Base-by-base conservation (phyloP, 2,329 filamentous ascomycete genomes). In the Aspergillus transmontanensis region DNA sequence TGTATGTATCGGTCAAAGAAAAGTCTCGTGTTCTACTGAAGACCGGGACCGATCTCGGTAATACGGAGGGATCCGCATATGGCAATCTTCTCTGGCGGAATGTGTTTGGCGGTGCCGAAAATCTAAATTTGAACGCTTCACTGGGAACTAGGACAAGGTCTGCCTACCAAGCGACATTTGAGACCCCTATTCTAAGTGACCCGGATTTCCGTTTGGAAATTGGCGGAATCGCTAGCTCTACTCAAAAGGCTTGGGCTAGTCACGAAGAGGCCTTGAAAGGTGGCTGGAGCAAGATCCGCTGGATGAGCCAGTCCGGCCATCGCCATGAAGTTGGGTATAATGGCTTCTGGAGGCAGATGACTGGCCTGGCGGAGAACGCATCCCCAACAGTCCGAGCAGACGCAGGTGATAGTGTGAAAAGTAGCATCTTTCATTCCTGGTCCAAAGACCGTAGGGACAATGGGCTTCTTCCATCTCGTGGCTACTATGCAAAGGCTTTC, bases 41-140 rank as follows among this genome's bases (percentile, higher is more conserved):
- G 82, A 97, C 94, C 0, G 95, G 95, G 64, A 98, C 95, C 10
- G 94, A 98, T 75, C 85, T 97, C 53, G 95, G 95, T 66, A 96
- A 96, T 74, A 89, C 92, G 26, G 95, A 99, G 79, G 95, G 94
- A 41, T 96, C 94, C 9, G 94, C 94, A 4, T 98, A 96, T 75
- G 90, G 92, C 68, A 94, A 95, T 69, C 85, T 93, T 51, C 85
- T 94, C 58, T 89, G 93, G 83, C 89, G 95, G 69, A 99, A 99
- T 79, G 86, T 99, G 64, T 92, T 99, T 75, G 95, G 95, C 58
- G 95, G 95, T 45, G 95, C 94, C 28, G 95, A 99, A 81, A 91
- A 90, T 61, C 81, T 99, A 66, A 92, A 92, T 58, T 82, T 96
- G 64, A 94, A 97, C 72, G 94, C 92, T 56, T 94, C 93, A 36